Evolutionary conservation across 2,329 filamentous ascomycete genomes (phyloP).

Genomic region (Aspergillus terreus): DNA sequence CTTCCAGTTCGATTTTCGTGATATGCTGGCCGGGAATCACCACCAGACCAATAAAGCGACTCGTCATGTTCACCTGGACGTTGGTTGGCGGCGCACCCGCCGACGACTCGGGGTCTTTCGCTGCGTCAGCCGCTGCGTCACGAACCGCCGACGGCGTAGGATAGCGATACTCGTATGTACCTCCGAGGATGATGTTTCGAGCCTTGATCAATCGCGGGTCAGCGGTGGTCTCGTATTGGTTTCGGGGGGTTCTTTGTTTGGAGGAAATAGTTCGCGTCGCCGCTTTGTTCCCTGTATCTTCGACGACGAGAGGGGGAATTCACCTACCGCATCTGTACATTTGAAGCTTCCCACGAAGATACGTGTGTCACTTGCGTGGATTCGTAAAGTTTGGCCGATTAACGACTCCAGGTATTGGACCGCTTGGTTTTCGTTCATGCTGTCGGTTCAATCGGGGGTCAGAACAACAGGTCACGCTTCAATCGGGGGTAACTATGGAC

Average conservation of each 20-base stretch:
- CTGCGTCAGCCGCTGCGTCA: constrained; percentile 37
- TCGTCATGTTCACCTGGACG: constrained; percentile 69
- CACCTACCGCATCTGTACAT: constrained; percentile 82
- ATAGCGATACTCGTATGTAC: constrained; percentile 84
- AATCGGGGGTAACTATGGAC: background rate
- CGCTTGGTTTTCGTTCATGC: constrained; percentile 35
- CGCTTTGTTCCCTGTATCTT: background rate
- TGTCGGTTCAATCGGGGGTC: constrained; percentile 15
- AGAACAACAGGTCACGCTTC: background rate
- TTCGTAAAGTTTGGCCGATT: constrained; percentile 72
- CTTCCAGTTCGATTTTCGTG: constrained; percentile 81
- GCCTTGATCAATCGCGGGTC: constrained; percentile 54
- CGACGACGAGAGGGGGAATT: background rate
- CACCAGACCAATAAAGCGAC: constrained; percentile 81
- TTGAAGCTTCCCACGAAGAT: constrained; percentile 90
- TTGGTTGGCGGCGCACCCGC: constrained; percentile 18
- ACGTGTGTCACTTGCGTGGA: constrained; percentile 77
- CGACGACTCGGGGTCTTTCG: constrained; percentile 13
- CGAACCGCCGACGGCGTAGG: constrained; percentile 54
- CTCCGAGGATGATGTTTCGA: constrained; percentile 78
- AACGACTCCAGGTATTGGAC: constrained; percentile 52
- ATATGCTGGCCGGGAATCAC: constrained; percentile 87
- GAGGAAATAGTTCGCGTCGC: too few species aligned
- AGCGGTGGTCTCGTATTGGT: constrained; percentile 6
- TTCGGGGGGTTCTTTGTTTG: constrained; percentile 7